phyloP scores from a whole-genome alignment of 768 basidiomycete species.

The Naganishia randhawae region DNA sequence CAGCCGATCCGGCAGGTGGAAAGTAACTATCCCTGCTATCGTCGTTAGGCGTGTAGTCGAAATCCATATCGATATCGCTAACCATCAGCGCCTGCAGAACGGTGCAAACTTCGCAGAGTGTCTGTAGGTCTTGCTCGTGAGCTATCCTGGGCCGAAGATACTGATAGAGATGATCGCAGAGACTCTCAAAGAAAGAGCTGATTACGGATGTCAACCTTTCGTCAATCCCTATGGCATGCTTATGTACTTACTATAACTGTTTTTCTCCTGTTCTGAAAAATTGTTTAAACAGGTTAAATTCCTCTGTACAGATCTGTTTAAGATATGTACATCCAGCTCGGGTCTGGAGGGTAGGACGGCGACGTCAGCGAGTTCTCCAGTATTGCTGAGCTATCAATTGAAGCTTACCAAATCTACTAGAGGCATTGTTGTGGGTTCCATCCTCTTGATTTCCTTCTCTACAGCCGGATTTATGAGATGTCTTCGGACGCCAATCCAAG shows the following conservation, averaged over 20 bases:
- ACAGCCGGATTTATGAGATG: slow-evolving; percentile 68
- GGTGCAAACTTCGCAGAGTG: slow-evolving; percentile 90
- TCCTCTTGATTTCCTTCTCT: slow-evolving; percentile 71
- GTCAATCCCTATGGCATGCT: neutral
- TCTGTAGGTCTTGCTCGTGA: slow-evolving; percentile 80
- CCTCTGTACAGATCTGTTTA: slow-evolving; percentile 83
- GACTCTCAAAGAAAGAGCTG: slow-evolving; percentile 81
- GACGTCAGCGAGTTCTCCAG: neutral
- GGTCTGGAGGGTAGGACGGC: slow-evolving; percentile 61
- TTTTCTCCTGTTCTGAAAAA: slow-evolving; percentile 87
- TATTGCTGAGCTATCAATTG: too few relatives aligned
- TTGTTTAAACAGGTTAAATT: slow-evolving; percentile 75
- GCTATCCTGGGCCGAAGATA: slow-evolving; percentile 91
- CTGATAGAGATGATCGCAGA: slow-evolving; percentile 93
- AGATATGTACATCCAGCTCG: slow-evolving; percentile 86
- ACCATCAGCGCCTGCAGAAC: slow-evolving; percentile 95
- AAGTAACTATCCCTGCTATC: slow-evolving; percentile 30
- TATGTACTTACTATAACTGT: slow-evolving; percentile 60
- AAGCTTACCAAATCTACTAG: slow-evolving; percentile 73
- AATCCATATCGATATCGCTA: slow-evolving; percentile 59
- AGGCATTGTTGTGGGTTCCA: slow-evolving; percentile 74
- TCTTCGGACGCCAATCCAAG: slow-evolving; percentile 74
- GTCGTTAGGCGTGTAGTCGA: slow-evolving; percentile 47
- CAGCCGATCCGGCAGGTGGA: slow-evolving; percentile 1
- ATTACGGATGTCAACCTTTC: neutral